These are phyloP conservation scores for Ceratobasidium sp. DNA, from an alignment of 1,284 basidiomycete genomes.

Conservation along the genomic window DNA sequence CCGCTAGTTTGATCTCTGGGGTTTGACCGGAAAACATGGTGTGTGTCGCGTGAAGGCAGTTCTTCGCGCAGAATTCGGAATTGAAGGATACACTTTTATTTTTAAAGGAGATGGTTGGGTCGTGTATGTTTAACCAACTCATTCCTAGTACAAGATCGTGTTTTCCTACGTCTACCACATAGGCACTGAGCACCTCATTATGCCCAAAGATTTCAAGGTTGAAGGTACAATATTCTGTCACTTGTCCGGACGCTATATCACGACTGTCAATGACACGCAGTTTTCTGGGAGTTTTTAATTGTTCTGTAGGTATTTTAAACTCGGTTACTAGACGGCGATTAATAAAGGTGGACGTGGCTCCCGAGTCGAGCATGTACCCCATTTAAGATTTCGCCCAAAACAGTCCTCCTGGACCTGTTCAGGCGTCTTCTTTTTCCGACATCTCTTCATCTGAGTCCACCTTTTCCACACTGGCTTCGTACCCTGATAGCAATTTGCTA, in stretches of 20 bases:
- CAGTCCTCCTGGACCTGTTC: too few species aligned
- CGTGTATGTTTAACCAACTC: conserved; percentile 46
- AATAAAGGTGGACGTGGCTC: conserved; percentile 1
- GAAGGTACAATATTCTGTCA: too few species aligned
- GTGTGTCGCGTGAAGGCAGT: neutral
- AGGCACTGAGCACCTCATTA: too few species aligned
- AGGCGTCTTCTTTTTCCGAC: too few species aligned
- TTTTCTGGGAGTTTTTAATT: too few species aligned
- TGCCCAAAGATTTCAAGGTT: too few species aligned
- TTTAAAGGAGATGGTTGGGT: conserved; percentile 46
- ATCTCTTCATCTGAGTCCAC: too few species aligned
- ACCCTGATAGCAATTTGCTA: too few species aligned
- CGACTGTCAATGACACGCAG: conserved; percentile 11
- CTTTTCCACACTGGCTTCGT: too few species aligned
- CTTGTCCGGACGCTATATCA: neutral
- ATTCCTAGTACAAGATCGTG: conserved; percentile 47
- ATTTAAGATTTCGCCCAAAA: too few species aligned
- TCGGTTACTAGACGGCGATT: neutral
- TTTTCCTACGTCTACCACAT: conserved; percentile 19
- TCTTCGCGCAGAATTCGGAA: neutral
- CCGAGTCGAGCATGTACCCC: too few species aligned
- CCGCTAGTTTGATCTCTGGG: neutral
- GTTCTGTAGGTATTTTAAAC: neutral
- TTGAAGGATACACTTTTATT: conserved; percentile 7
- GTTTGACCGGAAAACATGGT: neutral